Evolutionary conservation across 1,284 basidiomycete genomes (phyloP).

Genomic region (Ganoderma lucidum): DNA sequence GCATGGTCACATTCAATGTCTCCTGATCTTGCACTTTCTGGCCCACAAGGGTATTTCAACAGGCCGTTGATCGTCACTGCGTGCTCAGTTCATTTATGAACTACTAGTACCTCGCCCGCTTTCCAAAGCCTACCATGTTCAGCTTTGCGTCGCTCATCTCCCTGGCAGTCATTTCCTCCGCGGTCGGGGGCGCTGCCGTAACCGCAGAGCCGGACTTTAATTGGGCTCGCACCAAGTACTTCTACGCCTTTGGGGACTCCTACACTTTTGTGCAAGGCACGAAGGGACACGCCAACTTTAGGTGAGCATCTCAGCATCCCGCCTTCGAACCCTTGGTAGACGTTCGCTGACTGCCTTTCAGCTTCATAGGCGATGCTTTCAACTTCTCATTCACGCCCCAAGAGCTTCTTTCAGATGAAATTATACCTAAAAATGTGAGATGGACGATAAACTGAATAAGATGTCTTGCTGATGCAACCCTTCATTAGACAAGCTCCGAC

Average conservation of each 20-base stretch:
- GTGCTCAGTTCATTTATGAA: not conserved
- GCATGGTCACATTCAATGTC: not conserved
- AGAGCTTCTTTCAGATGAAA: conserved; percentile 52
- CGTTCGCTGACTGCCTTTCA: conserved; percentile 28
- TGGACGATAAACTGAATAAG: not conserved
- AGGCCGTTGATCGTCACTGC: not conserved
- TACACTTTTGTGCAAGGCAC: conserved; percentile 65
- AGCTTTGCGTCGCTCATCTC: not conserved
- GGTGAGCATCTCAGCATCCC: conserved; percentile 40
- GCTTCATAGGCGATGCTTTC: conserved; percentile 60
- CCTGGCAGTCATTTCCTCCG: not conserved
- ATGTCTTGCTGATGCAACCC: not conserved
- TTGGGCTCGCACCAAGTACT: conserved; percentile 50
- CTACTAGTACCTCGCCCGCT: not conserved
- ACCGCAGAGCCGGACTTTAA: conserved; percentile 37
- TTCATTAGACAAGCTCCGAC: conserved; percentile 57
- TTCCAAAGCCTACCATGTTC: not conserved
- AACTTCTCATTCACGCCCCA: conserved; percentile 52
- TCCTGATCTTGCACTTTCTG: not conserved
- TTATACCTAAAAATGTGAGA: conserved; percentile 56
- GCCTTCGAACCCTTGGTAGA: not conserved
- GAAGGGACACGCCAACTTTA: conserved; percentile 55
- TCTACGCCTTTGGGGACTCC: conserved; percentile 63
- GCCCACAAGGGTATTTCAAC: not conserved
- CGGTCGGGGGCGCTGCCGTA: not conserved